Base-by-base conservation (phyloP, 2,329 filamentous ascomycete species). In the Ascochyta koolunga region DNA sequence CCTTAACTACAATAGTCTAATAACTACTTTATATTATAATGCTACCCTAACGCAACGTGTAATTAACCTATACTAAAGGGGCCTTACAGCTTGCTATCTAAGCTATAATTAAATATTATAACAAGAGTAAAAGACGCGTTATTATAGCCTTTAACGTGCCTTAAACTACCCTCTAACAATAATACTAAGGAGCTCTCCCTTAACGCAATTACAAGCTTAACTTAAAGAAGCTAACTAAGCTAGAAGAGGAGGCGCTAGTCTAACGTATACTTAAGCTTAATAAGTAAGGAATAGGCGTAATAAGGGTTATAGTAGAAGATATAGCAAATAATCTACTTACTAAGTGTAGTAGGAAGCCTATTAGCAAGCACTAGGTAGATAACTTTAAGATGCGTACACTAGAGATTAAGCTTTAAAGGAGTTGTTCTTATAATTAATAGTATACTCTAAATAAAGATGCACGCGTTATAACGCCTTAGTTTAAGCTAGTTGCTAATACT, bases 401-500 rank as follows among this genome's bases (percentile, higher is more conserved):
- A 8, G 35, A 38, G 35, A 21, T 42, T n/a, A 56, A 82, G 80
- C 18, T 76, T 79, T 8, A 11, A 9, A 38, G 35, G 5, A 38
- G 21, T 24, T 22, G 1, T 32, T 13, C 15, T n/a, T 15, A 32
- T 2, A 13, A 32, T 32, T 13, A 13, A 6, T 7, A 32, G 31
- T 3, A 4, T n/a, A n/a, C n/a, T n/a, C n/a, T n/a, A n/a, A n/a
- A n/a, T n/a, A n/a, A n/a, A n/a, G n/a, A n/a, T n/a, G n/a, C n/a
- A n/a, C n/a, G n/a, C n/a, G n/a, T n/a, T n/a, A n/a, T n/a, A n/a
- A n/a, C n/a, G n/a, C n/a, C n/a, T n/a, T n/a, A n/a, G n/a, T n/a
- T n/a, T n/a, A n/a, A n/a, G n/a, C n/a, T n/a, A n/a, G n/a, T n/a
- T n/a, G n/a, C n/a, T n/a, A n/a, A n/a, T n/a, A n/a, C n/a, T n/a